Evolutionary conservation across 306 rosid genomes (phyloP).

Genomic region (Luffa aegyptiaca): DNA sequence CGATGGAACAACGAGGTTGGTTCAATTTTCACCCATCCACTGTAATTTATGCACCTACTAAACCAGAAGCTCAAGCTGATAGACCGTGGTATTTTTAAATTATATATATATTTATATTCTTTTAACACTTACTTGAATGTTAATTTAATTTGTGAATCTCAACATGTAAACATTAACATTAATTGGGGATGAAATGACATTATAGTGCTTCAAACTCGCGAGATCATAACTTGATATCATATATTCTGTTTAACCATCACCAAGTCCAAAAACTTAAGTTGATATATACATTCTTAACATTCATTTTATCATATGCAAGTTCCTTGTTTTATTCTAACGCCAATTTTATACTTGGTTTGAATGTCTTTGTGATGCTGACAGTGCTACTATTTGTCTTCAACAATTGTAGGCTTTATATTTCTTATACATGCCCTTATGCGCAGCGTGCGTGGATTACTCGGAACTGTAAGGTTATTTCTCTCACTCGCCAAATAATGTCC

Average conservation of each 20-base stretch:
- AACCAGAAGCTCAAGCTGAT: neutral
- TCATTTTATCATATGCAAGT: neutral
- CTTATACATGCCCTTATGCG: conserved; percentile 75
- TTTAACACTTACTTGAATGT: neutral
- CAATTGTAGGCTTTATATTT: conserved; percentile 59
- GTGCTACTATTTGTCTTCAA: neutral
- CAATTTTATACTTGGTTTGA: neutral
- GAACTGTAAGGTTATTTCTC: conserved; percentile 54
- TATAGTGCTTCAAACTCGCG: neutral
- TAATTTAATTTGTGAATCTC: neutral
- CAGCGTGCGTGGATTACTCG: conserved; percentile 84
- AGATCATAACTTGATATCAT: neutral
- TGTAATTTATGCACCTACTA: neutral
- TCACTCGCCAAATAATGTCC: neutral
- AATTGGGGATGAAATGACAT: neutral
- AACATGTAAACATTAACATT: neutral
- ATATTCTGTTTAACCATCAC: neutral
- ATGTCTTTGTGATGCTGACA: conserved; percentile 14
- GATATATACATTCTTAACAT: neutral
- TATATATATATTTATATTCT: neutral
- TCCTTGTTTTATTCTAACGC: conserved; percentile 3
- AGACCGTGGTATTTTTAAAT: neutral
- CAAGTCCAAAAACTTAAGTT: neutral
- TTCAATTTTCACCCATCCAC: neutral
- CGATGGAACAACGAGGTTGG: conserved; percentile 76